Evolutionary conservation across 202 grass and related monocot genomes (phyloP), one percentile per base, ranked within the genome.

Genomic region (Cymbopogon flexuosus): DNA sequence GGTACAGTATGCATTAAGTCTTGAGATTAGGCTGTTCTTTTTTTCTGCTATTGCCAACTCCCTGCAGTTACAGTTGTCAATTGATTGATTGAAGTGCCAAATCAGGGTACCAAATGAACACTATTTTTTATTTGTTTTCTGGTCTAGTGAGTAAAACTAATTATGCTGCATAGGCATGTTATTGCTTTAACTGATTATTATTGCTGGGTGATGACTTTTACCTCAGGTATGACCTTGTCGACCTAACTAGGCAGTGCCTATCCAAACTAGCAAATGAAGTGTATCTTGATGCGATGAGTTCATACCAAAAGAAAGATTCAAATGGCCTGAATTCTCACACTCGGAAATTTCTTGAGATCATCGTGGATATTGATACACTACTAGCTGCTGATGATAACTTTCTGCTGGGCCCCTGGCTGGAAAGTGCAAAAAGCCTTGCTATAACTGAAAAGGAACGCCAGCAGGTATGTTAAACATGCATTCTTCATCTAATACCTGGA

Each of bases 181-280:
- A 42, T 81, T 40, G 18, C 9, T 54, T 77, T 72, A 6, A 81
- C 8, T 67, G 18, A 43, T 27, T 29, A 59, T 22, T 79, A 43
- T 31, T 37, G 36, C 9, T 46, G 52, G 62, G 24, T 43, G 21
- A 16, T 62, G 51, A 57, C 15, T 82, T 24, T 72, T 86, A 66
- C 64, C 21, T 4, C 84, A 97, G 94, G 87, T 97, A 97, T 79
- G 94, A 97, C 75, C 89, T 97, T 73, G 94, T 94, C 30, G 94
- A 97, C 77, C 79, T 90, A 76, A 86, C 92, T 76, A 97, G 88
- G 54, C 94, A 97, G 82, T 85, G 84, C 33, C 76, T 97, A 45
- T 97, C 94, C 84, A 97, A 97, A 79, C 87, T 94, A 80, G 91
- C 92, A 84, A 97, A 97, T 75, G 83, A 94, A 81, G 90, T 94